A percentile compares a stretch with the other conserved stretches of the same genome.
Conservation (phyloP, 345 rosid species). For the Populus pruinosa region DNA sequence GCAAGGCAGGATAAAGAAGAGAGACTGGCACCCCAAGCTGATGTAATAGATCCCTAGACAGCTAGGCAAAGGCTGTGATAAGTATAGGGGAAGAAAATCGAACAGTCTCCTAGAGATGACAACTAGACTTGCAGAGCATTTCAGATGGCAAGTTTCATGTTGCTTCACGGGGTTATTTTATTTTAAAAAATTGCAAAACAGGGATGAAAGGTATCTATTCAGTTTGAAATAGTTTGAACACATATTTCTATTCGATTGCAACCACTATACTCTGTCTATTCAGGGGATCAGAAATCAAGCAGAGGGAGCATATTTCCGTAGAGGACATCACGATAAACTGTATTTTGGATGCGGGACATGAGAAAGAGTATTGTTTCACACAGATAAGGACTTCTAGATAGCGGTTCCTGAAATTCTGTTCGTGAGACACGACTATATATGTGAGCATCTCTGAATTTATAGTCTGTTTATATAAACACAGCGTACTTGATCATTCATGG, state of each 20-base stretch:
- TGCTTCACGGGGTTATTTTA: background rate
- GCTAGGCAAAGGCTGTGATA: background rate
- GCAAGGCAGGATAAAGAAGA: background rate
- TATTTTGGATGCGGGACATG: background rate
- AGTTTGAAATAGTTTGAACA: too few relatives aligned
- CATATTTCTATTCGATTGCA: background rate
- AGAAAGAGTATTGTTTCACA: background rate
- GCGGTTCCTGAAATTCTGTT: background rate
- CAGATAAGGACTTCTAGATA: background rate
- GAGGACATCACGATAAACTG: background rate
- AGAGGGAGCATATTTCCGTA: background rate
- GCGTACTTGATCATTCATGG: background rate
- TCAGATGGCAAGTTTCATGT: background rate
- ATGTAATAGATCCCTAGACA: background rate
- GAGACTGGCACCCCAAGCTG: background rate
- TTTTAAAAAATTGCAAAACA: background rate
- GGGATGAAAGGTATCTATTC: background rate
- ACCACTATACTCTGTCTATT: background rate
- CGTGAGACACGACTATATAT: background rate
- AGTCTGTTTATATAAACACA: background rate
- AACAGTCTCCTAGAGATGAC: background rate
- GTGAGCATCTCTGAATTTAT: background rate
- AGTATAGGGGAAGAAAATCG: background rate
- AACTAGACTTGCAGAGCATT: background rate
- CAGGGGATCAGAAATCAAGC: background rate